These are phyloP conservation scores for Metroxylon sagu DNA, from an alignment of 176 grass and related monocot genomes.

Conservation along the genomic window DNA sequence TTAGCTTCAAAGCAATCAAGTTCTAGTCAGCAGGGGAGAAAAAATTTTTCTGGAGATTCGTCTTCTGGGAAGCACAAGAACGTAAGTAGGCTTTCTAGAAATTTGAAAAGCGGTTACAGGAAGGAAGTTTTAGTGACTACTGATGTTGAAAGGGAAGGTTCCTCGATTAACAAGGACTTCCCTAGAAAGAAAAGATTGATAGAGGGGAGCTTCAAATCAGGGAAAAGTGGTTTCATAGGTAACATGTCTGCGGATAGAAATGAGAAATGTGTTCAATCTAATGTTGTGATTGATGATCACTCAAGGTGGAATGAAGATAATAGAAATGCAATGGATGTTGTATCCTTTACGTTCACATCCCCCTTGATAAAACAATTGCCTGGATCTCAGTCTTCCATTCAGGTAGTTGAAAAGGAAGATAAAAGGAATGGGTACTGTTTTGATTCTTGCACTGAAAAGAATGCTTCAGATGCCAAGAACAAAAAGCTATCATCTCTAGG, in stretches of 20 bases:
- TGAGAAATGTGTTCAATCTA: conserved; percentile 35
- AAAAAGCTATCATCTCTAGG: conserved; percentile 34
- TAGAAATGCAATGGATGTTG: conserved; percentile 54
- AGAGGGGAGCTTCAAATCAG: conserved; percentile 42
- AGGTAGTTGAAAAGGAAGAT: conserved; percentile 27
- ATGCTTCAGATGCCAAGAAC: conserved; percentile 26
- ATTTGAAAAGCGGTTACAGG: conserved; percentile 37
- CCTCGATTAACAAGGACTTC: conserved; percentile 69
- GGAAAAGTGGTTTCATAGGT: conserved; percentile 26
- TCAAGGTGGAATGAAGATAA: conserved; percentile 47
- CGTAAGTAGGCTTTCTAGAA: conserved; percentile 38
- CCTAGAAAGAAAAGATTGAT: conserved; percentile 79
- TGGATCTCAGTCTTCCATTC: conserved; percentile 14
- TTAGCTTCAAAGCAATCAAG: conserved; percentile 34
- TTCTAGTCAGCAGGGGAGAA: conserved; percentile 56
- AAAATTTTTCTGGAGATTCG: conserved; percentile 33
- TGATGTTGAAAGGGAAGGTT: conserved; percentile 41
- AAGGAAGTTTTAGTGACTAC: conserved; percentile 42
- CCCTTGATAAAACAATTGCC: conserved; percentile 46
- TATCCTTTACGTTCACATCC: conserved; percentile 85
- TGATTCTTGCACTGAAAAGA: conserved; percentile 22
- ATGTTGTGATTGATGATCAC: conserved; percentile 61
- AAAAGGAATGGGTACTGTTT: conserved; percentile 26
- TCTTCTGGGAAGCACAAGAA: conserved; percentile 57
- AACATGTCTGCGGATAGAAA: conserved; percentile 4